phyloP scores from a whole-genome alignment of 306 rosid species.

The Biancaea sappan region DNA sequence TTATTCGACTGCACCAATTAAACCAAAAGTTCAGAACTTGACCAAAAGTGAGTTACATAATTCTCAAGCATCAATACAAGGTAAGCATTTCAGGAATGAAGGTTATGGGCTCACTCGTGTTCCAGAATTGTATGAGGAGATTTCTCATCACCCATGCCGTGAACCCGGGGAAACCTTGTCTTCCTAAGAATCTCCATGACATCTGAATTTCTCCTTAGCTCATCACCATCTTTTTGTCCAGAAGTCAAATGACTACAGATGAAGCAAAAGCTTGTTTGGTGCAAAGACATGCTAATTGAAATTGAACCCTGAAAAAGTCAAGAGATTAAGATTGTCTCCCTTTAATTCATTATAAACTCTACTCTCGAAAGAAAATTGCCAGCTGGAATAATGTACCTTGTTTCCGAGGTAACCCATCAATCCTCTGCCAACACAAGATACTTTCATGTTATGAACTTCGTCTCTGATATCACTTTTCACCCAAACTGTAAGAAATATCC shows the following conservation, averaged over 20 bases:
- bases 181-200: slow-evolving; percentile 85
- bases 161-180: slow-evolving; percentile 74
- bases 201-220: slow-evolving; percentile 82
- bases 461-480: slow-evolving; percentile 73
- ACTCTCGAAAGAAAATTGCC: slow-evolving; percentile 19
- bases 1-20: slow-evolving; percentile 61
- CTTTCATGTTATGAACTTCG: slow-evolving; percentile 72
- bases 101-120: slow-evolving; percentile 62
- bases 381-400: slow-evolving; percentile 52
- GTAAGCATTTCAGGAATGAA: background rate
- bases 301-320: slow-evolving; percentile 82
- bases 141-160: slow-evolving; percentile 55
- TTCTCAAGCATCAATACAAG: slow-evolving; percentile 18
- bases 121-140: slow-evolving; percentile 82
- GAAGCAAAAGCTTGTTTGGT: slow-evolving; percentile 92
- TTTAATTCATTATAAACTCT: slow-evolving; percentile 16
- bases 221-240: slow-evolving; percentile 94
- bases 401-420: slow-evolving; percentile 96
- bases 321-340: slow-evolving; percentile 36
- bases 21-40: slow-evolving; percentile 20
- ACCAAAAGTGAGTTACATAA: background rate
- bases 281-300: slow-evolving; percentile 90
- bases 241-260: slow-evolving; percentile 92
- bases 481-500: slow-evolving; percentile 80
- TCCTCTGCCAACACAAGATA: slow-evolving; percentile 93